Evolutionary conservation across 495 filamentous ascomycete genomes (phyloP), one percentile per base, ranked within the genome.

Genomic region (Lasiosphaeriaceae sp.): DNA sequence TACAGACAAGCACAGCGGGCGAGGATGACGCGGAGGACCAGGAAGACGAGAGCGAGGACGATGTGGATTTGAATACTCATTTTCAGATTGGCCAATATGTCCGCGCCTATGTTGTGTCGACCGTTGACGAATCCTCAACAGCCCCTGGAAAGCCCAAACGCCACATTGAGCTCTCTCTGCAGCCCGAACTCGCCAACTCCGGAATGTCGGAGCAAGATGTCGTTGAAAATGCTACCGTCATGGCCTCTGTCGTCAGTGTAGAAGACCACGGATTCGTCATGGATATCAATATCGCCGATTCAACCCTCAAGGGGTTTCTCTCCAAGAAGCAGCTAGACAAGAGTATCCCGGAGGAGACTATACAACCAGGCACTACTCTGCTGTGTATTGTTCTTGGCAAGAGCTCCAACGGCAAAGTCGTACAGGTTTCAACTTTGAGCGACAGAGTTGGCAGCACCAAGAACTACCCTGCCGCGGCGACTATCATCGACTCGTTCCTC

Each of bases 261-360:
- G 94, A 98, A 72, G 94, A 98, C 60, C 93, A 97, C 70, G 94
- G 94, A 63, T 74, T 96, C 53, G 80, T 97, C 52, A 96, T 97
- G 92, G 90, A 96, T 63, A 74, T 98, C 39, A 89, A 89, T 14
- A 77, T 97, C 21, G 78, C 83, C 46, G 83, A 85, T 47, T 74
- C 80, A 17, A 71, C 79, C 31, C 57, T 92, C 34, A 86, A 83
- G 66, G 95, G 88, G 1, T 98, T 98, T 74, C 81, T 98, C 71
- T 85, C 91, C n/a, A 87, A 86, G 14, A 92, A 90, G 66, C 91
- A 97, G 66, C 72, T 96, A 21, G 78, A 87, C 23, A 74, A 85
- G 52, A 76, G 80, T 34, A 77, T 79, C 19, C 73, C 91, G 31
- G 84, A 90, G 62, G 86, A 90, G 64, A 69, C 66, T n/a, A 45